A percentile compares a stretch with the other conserved stretches of the same genome.
phyloP scores from a whole-genome alignment of 1,284 basidiomycete species.

The Ustilago trichophora region DNA sequence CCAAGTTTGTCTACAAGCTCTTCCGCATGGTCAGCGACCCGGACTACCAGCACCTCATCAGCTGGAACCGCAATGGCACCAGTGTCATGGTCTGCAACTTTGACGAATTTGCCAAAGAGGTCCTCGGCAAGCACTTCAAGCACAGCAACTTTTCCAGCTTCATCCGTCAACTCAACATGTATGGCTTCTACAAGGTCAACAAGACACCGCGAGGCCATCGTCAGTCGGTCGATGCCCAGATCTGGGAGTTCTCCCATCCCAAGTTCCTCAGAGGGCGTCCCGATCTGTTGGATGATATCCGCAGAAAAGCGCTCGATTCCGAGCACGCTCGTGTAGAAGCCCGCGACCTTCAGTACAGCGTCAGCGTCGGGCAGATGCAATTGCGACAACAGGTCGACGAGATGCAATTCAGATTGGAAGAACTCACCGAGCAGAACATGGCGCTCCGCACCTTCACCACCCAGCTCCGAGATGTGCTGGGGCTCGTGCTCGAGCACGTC shows the following conservation, averaged over 20 bases:
- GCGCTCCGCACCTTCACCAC: conserved; percentile 47
- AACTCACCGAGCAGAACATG: conserved; percentile 52
- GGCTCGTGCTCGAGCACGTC: conserved; percentile 47
- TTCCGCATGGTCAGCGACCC: conserved; percentile 59
- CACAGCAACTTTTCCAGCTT: conserved; percentile 81
- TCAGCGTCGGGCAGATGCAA: conserved; percentile 57
- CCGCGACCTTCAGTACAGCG: conserved; percentile 56
- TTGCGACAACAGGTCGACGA: conserved; percentile 57
- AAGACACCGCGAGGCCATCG: conserved; percentile 81
- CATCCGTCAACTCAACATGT: conserved; percentile 87
- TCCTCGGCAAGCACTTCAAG: conserved; percentile 67
- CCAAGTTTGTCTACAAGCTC: conserved; percentile 60
- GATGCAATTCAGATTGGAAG: conserved; percentile 56
- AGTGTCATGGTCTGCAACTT: conserved; percentile 62
- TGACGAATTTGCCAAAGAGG: conserved; percentile 64
- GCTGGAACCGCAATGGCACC: conserved; percentile 55
- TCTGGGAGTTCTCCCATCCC: conserved; percentile 87
- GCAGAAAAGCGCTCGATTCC: conserved; percentile 74
- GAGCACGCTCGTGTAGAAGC: conserved; percentile 58
- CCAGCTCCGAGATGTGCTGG: conserved; percentile 47
- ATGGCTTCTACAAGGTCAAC: conserved; percentile 67
- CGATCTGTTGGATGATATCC: conserved; percentile 84
- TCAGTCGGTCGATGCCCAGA: conserved; percentile 79
- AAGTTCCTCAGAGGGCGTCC: conserved; percentile 83
- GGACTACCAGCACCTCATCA: conserved; percentile 58